Conservation (phyloP, 208 protist genomes). For the Crithidia bombi region DNA sequence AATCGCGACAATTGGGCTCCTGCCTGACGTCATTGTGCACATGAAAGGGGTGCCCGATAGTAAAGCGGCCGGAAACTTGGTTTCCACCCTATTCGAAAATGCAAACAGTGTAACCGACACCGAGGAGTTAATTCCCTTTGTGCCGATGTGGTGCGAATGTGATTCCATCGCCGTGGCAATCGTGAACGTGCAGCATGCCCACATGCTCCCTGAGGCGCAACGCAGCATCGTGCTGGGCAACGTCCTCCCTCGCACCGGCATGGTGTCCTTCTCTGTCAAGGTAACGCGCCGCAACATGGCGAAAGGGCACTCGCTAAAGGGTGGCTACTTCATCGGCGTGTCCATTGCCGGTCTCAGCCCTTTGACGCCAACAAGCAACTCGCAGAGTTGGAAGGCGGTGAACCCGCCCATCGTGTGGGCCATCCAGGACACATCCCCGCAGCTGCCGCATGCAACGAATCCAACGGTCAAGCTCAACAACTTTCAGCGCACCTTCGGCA, state of each 20-base stretch:
- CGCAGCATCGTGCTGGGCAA: slow-evolving; percentile 87
- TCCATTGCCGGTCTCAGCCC: slow-evolving; percentile 66
- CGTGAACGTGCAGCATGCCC: slow-evolving; percentile 66
- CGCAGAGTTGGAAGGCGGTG: slow-evolving; percentile 86
- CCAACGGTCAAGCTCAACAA: slow-evolving; percentile 89
- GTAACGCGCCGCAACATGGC: slow-evolving; percentile 77
- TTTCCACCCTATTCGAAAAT: slow-evolving; percentile 80
- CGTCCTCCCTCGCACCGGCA: slow-evolving; percentile 77
- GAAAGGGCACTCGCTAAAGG: slow-evolving; percentile 89
- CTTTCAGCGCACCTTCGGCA: slow-evolving; percentile 89
- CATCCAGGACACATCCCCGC: slow-evolving; percentile 89
- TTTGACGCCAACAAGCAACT: slow-evolving; percentile 80
- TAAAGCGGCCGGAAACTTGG: slow-evolving; percentile 51
- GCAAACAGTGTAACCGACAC: slow-evolving; percentile 46
- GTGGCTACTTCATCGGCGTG: slow-evolving; percentile 91
- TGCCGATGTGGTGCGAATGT: slow-evolving; percentile 80
- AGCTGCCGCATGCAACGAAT: slow-evolving; percentile 90
- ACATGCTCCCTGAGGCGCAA: slow-evolving; percentile 83
- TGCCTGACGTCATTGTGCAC: slow-evolving; percentile 84
- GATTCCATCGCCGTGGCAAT: slow-evolving; percentile 83
- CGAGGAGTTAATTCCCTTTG: slow-evolving; percentile 65
- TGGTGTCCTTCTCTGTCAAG: slow-evolving; percentile 85
- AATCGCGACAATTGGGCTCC: slow-evolving; percentile 77
- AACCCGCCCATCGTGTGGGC: slow-evolving; percentile 91
- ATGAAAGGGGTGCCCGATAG: slow-evolving; percentile 56